Conservation (phyloP, 768 basidiomycete genomes). For the Hirschioporus abietinus region DNA sequence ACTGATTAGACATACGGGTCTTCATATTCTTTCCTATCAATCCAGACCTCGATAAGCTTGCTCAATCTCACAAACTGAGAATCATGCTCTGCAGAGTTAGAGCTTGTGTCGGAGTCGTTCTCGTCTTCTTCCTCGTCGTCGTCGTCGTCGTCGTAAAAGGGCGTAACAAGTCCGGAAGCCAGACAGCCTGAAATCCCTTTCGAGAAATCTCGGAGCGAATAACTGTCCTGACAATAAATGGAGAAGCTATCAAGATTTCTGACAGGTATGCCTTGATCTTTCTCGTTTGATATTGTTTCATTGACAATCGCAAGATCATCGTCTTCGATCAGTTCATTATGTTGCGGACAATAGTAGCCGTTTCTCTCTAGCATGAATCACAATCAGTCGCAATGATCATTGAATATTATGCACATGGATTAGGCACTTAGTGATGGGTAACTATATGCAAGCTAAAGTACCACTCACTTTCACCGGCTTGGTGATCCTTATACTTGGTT, state of each 20-base stretch:
- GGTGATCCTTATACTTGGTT: no score
- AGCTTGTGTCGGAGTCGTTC: conserved; percentile 1
- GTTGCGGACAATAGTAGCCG: conserved; percentile 17
- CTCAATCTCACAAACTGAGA: background rate
- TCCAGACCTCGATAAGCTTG: background rate
- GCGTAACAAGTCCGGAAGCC: conserved; percentile 23
- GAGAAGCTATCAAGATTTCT: conserved; percentile 50
- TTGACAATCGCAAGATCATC: conserved; percentile 37
- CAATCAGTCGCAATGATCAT: background rate
- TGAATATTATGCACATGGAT: no score
- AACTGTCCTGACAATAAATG: conserved; percentile 37
- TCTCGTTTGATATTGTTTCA: conserved; percentile 22
- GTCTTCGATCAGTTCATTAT: conserved; percentile 34
- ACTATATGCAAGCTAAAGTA: no score
- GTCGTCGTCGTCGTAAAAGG: conserved; percentile 22
- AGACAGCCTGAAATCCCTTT: background rate
- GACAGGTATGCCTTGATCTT: conserved; percentile 38
- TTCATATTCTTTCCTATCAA: background rate
- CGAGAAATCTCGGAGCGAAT: background rate
- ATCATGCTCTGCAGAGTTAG: background rate
- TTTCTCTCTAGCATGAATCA: background rate
- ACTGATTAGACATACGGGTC: background rate
- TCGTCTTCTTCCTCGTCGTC: conserved; percentile 18
- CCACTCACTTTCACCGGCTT: no score
- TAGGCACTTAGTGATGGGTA: no score